phyloP scores from a whole-genome alignment of 2,329 filamentous ascomycete genomes.

The Blastomyces parvus region DNA sequence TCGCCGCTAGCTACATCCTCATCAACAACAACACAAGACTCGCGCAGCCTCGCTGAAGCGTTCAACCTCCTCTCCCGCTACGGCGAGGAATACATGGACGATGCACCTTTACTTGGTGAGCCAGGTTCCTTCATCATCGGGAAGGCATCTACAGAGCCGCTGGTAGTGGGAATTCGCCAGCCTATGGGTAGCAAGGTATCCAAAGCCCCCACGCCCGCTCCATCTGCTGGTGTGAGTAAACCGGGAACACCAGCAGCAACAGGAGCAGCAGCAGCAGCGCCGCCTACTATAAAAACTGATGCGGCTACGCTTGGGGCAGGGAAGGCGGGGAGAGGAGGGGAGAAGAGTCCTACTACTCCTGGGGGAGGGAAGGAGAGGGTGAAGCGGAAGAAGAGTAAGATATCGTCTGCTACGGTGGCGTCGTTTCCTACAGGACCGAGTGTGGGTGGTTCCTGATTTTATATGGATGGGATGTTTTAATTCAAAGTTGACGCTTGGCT shows the following conservation, averaged over 20 bases:
- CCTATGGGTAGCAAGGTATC: constrained; percentile 4
- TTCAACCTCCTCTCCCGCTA: constrained; percentile 45
- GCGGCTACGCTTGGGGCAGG: constrained; percentile 17
- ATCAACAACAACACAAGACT: constrained; percentile 24
- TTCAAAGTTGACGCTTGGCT: background rate
- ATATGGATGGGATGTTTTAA: background rate
- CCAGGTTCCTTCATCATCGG: constrained; percentile 53
- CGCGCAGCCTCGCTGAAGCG: constrained; percentile 38
- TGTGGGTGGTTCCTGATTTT: background rate
- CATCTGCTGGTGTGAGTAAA: constrained; percentile 9
- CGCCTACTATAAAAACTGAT: constrained; percentile 21
- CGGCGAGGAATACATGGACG: constrained; percentile 55
- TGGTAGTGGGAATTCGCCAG: background rate
- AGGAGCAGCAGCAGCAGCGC: background rate
- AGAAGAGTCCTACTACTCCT: constrained; percentile 25
- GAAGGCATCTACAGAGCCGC: constrained; percentile 19
- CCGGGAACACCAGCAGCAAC: constrained; percentile 13
- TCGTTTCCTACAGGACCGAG: background rate
- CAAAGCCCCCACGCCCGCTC: constrained; percentile 11
- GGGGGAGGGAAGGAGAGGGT: constrained; percentile 26
- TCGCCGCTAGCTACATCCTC: constrained; percentile 9
- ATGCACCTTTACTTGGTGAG: constrained; percentile 53
- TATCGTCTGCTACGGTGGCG: background rate
- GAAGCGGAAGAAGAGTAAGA: constrained; percentile 30
- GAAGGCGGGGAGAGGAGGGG: constrained; percentile 26